These are phyloP conservation scores for Rhizophora mangle DNA, from an alignment of 345 rosid species.

Conservation along the genomic window DNA sequence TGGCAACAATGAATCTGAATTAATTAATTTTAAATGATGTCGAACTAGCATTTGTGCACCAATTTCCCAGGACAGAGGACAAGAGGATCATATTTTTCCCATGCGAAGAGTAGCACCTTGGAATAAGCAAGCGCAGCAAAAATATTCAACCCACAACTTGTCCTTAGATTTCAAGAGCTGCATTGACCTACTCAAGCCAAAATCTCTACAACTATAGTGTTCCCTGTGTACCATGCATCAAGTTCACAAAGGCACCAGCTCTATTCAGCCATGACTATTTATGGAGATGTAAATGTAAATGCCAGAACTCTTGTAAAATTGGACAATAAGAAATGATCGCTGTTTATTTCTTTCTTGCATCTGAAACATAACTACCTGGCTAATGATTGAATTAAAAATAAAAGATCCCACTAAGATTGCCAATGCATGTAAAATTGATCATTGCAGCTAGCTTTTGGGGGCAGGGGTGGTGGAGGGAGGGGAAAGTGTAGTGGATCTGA, in stretches of 20 bases:
- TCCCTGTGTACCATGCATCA: not conserved
- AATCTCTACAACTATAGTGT: conserved; percentile 7
- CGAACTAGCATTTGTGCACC: conserved; percentile 39
- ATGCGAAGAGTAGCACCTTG: conserved; percentile 42
- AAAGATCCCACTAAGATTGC: no score
- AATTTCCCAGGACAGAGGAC: conserved; percentile 42
- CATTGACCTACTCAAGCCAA: conserved; percentile 26
- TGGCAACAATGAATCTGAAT: conserved; percentile 34
- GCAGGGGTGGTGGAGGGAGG: no score
- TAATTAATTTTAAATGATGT: conserved; percentile 31
- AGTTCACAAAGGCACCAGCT: not conserved
- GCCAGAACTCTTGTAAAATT: not conserved
- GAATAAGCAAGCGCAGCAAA: conserved; percentile 9
- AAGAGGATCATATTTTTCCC: conserved; percentile 39
- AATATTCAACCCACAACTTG: not conserved
- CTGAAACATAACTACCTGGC: not conserved
- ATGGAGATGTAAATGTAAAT: not conserved
- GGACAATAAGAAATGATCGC: not conserved
- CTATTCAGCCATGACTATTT: not conserved
- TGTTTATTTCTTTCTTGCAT: not conserved
- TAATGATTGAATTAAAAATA: not conserved
- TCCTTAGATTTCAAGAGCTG: conserved; percentile 19
- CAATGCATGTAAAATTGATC: no score
- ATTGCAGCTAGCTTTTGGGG: no score
- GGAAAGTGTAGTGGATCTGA: no score